phyloP scores from a whole-genome alignment of 257 asterid genomes.

The Solanum etuberosum region DNA sequence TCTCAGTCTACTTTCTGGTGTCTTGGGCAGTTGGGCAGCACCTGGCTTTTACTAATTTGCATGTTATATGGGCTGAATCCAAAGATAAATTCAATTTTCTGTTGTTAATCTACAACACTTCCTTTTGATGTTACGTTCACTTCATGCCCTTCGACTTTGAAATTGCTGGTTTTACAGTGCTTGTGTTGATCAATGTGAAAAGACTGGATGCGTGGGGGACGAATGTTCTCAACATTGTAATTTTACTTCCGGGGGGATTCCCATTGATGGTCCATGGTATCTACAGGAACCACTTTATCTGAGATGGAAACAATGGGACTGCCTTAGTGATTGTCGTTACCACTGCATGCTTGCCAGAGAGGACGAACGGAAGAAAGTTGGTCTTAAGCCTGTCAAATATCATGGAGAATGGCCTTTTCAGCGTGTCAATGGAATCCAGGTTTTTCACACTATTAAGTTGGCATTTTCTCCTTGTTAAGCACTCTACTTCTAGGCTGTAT shows the following conservation, averaged over 20 bases:
- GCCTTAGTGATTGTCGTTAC: constrained; percentile 67
- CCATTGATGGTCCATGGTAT: constrained; percentile 74
- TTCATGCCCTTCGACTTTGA: background rate
- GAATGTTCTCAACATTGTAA: constrained; percentile 76
- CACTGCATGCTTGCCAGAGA: constrained; percentile 76
- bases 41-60: background rate
- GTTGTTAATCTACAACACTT: background rate
- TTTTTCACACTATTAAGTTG: constrained; percentile 4
- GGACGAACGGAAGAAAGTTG: constrained; percentile 57
- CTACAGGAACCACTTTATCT: constrained; percentile 83
- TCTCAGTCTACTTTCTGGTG: background rate
- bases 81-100: background rate
- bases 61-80: background rate
- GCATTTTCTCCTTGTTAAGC: background rate
- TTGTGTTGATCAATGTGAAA: constrained; percentile 64
- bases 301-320: constrained; percentile 87
- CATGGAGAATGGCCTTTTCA: constrained; percentile 84
- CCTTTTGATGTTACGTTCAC: background rate
- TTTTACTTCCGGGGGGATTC: constrained; percentile 49
- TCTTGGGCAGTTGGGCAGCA: background rate
- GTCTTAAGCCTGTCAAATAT: constrained; percentile 63
- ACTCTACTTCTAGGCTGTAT: background rate
- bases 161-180: constrained; percentile 35
- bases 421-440: constrained; percentile 81
- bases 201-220: constrained; percentile 76